These are phyloP conservation scores for Verbascum thapsus DNA, from an alignment of 257 asterid species.

Conservation along the genomic window DNA sequence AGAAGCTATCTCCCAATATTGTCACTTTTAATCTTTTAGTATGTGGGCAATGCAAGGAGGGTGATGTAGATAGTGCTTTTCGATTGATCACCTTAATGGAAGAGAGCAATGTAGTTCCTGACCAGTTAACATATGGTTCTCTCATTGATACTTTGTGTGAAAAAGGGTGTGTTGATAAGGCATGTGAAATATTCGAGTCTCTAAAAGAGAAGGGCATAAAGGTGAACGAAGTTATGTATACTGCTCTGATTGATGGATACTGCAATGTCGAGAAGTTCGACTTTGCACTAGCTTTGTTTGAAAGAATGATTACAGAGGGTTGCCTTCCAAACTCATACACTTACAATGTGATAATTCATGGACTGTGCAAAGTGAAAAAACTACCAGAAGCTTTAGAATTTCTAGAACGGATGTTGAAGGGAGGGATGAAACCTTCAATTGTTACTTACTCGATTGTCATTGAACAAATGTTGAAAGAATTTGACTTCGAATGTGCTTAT, in stretches of 20 bases:
- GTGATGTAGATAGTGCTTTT: slow-evolving; percentile 61
- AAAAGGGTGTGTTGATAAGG: slow-evolving; percentile 58
- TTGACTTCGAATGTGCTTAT: slow-evolving; percentile 58
- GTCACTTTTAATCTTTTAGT: slow-evolving; percentile 69
- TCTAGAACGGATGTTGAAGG: slow-evolving; percentile 53
- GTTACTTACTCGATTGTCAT: slow-evolving; percentile 63
- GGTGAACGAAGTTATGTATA: slow-evolving; percentile 51
- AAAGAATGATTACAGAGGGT: slow-evolving; percentile 53
- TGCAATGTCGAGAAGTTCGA: slow-evolving; percentile 54
- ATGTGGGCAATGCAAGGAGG: slow-evolving; percentile 66
- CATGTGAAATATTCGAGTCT: slow-evolving; percentile 47
- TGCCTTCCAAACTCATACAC: slow-evolving; percentile 56
- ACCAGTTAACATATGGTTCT: slow-evolving; percentile 62
- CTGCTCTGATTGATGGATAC: slow-evolving; percentile 65
- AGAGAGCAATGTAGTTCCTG: slow-evolving; percentile 56
- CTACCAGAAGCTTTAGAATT: slow-evolving; percentile 49
- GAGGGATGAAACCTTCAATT: slow-evolving; percentile 53
- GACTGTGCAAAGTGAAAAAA: slow-evolving; percentile 59
- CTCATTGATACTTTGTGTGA: slow-evolving; percentile 59
- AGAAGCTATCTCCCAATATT: slow-evolving; percentile 46
- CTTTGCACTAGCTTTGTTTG: slow-evolving; percentile 51
- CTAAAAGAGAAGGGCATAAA: slow-evolving; percentile 51
- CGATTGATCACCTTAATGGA: slow-evolving; percentile 65
- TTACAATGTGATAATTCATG: slow-evolving; percentile 63
- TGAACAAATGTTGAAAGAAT: slow-evolving; percentile 61